Evolutionary conservation across 139 green algal species (phyloP).

Genomic region (Coelastrella sp.): DNA sequence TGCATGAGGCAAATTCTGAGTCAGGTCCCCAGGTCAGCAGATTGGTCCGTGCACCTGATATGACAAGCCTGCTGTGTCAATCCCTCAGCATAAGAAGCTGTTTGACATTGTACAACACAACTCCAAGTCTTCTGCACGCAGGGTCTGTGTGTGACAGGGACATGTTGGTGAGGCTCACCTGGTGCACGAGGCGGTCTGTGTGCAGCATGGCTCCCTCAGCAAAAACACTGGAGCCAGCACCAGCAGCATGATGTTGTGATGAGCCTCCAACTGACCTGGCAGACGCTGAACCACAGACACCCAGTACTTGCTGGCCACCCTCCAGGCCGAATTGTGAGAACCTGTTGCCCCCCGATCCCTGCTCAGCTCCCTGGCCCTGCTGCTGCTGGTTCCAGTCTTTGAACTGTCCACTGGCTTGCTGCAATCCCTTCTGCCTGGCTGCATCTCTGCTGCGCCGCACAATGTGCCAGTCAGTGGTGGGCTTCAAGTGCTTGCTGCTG

Average conservation of each 20-base stretch:
- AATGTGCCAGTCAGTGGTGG: conserved; percentile 18
- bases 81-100: too few species aligned
- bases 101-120: too few species aligned
- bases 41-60: too few species aligned
- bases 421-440: not conserved
- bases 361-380: not conserved
- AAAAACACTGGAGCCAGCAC: not conserved
- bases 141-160: too few species aligned
- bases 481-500: conserved; percentile 23
- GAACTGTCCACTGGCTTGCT: not conserved
- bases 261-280: too few species aligned
- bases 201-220: not conserved
- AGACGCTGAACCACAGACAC: not conserved
- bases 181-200: not conserved
- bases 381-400: not conserved
- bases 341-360: not conserved
- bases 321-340: not conserved
- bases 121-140: too few species aligned
- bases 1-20: too few species aligned
- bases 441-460: not conserved
- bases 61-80: too few species aligned
- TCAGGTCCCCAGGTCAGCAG: too few species aligned
- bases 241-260: not conserved
- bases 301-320: not conserved
- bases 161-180: not conserved